phyloP scores from a whole-genome alignment of 2,329 filamentous ascomycete genomes.

The Phaeophleospora eucalypticola region DNA sequence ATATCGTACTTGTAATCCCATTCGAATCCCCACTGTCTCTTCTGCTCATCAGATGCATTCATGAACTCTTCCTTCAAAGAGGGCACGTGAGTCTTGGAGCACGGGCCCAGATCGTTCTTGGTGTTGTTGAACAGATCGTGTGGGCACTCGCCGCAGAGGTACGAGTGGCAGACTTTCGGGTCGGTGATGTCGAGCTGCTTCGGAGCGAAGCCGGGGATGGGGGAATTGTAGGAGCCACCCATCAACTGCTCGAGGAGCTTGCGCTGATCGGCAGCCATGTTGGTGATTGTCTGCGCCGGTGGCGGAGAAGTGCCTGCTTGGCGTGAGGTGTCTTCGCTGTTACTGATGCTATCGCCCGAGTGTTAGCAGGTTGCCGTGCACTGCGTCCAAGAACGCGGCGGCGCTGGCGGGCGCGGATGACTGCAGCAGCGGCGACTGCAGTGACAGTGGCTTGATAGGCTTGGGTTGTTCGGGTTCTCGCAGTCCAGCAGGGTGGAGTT shows the following conservation, averaged over 20 bases:
- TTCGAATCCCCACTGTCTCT: conserved; percentile 80
- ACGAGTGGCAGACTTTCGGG: conserved; percentile 90
- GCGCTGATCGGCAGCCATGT: conserved; percentile 93
- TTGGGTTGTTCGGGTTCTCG: too few species aligned
- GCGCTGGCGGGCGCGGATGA: too few species aligned
- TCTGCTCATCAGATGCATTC: conserved; percentile 64
- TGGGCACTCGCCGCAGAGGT: conserved; percentile 87
- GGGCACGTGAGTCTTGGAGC: conserved; percentile 83
- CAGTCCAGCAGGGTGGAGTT: too few species aligned
- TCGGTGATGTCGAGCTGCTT: conserved; percentile 85
- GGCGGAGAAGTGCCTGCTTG: too few species aligned
- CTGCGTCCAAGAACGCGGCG: too few species aligned
- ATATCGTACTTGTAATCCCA: conserved; percentile 96
- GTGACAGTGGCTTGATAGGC: too few species aligned
- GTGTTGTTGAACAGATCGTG: conserved; percentile 99
- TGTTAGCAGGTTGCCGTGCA: too few species aligned
- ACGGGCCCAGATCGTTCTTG: conserved; percentile 91
- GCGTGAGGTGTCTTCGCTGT: too few species aligned
- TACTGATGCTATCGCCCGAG: too few species aligned
- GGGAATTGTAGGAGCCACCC: conserved; percentile 74
- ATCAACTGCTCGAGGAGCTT: conserved; percentile 95
- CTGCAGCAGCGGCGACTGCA: too few species aligned
- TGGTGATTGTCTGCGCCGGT: conserved; percentile 14
- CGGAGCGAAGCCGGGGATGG: conserved; percentile 59
- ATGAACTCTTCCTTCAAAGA: conserved; percentile 87